Evolutionary conservation across 1,284 basidiomycete genomes (phyloP).

Genomic region (Coniferiporia sulphurascens): DNA sequence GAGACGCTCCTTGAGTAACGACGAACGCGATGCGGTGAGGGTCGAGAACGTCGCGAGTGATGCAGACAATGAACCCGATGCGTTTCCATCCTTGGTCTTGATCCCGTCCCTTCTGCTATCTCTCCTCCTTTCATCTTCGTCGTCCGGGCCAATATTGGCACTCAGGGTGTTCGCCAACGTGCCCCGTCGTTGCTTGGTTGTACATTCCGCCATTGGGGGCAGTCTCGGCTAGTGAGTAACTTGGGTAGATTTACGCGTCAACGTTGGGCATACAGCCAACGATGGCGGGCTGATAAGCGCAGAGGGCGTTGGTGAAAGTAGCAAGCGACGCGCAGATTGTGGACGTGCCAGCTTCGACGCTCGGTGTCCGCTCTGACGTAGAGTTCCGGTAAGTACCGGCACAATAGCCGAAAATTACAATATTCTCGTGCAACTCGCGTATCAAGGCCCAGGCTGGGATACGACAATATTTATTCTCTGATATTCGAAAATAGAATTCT

Average conservation of each 20-base stretch:
- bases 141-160: not conserved
- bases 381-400: not conserved
- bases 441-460: no score
- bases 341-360: not conserved
- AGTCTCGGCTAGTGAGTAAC: not conserved
- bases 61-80: constrained; percentile 13
- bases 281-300: not conserved
- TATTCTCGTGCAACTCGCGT: no score
- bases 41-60: constrained; percentile 19
- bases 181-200: not conserved
- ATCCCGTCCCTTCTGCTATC: not conserved
- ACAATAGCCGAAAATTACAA: no score
- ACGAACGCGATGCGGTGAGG: constrained; percentile 3
- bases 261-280: not conserved
- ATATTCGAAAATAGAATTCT: no score
- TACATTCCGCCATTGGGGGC: not conserved
- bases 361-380: not conserved
- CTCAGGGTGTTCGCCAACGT: not conserved
- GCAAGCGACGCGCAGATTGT: not conserved
- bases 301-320: not conserved
- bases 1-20: constrained; percentile 11
- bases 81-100: constrained; percentile 8
- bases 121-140: not conserved
- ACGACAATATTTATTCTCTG: no score
- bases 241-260: no score